Evolutionary conservation across 2,329 filamentous ascomycete genomes (phyloP), one percentile per base, ranked within the genome.

Genomic region (Alternaria conjuncta): DNA sequence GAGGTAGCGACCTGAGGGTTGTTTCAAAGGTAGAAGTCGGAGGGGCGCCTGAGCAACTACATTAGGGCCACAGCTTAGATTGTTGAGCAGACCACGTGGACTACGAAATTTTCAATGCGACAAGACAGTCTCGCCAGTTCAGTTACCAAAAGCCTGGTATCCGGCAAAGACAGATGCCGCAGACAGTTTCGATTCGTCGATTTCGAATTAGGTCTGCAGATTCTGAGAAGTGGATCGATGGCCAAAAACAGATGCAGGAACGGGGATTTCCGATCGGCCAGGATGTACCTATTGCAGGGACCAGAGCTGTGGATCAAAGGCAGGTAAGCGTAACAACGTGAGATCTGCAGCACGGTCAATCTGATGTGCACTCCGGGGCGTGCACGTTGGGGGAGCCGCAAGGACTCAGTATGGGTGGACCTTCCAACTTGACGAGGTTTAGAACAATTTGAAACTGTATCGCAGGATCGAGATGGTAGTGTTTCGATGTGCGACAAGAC

Each of bases 241-340:
- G 55, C 41, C 41, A 36, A 26, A n/a, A 49, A 54, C 41, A 61
- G 21, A 13, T 32, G n/a, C 45, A 20, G 45, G 23, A 21, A 36
- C 28, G 43, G 55, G 46, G 30, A 53, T 70, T 57, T 61, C 61
- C 65, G 54, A 67, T 54, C 44, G 49, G 13, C 30, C 20, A 59
- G 41, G 51, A 60, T 50, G 44, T 70, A 64, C 60, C 60, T 64
- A 64, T 47, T 58, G 55, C 23, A 21, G 62, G 50, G 64, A 32
- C 63, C 71, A 66, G 56, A 50, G 60, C 20, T 45, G 36, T 54
- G 68, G 71, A 61, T 69, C 61, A 72, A 74, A 68, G 71, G 47
- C 49, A 26, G 20, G 8, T 55, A 12, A 18, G n/a, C 30, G 13
- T 23, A 21, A n/a, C 20, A 55, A 15, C 32, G 13, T 26, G 32